Evolutionary conservation across 306 rosid species (phyloP), one percentile per base, ranked within the genome.

Genomic region (Quercus mongolica): DNA sequence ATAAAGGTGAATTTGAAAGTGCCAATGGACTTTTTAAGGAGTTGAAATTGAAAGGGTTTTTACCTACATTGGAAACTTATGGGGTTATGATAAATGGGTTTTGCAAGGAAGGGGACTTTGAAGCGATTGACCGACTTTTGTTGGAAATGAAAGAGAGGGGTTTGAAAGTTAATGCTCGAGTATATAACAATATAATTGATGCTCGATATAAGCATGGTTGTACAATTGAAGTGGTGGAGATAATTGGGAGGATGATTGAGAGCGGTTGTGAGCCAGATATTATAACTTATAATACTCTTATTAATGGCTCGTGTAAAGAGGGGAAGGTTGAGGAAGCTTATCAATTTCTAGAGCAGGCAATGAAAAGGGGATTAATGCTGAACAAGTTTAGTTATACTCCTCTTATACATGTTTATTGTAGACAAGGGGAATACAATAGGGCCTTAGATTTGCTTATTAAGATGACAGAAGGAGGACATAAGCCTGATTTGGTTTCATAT

Each of bases 231-330:
- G 96, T 77, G 3, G 84, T 71, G 67, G 92, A 84, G 77, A 84
- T 83, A 6, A 54, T 82, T 69, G 81, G 28, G 55, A 82, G 70
- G 80, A 92, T 90, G 96, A 23, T 64, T 79, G 91, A 89, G 80
- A 85, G 81, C 85, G 86, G 94, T 19, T 90, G 90, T 77, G 77
- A 76, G 73, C 98, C 91, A 1, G 97, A 94, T 88, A 89, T 94
- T 83, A 73, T 75, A 15, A 94, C 96, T 35, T 92, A 82, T 41
- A 90, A 94, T 79, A 83, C 79, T 72, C 55, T 94, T 81, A 88
- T 94, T 81, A 88, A 88, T 73, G 78, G 80, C 81, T 88, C 82
- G 3, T 92, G 97, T 31, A 83, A 73, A 35, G 56, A 57, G 69
- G 98, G 97, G 72, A 85, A 85, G 80, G 79, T 82, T 58, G 38